Base-by-base conservation (phyloP, 345 rosid species). In the Salix exigua region DNA sequence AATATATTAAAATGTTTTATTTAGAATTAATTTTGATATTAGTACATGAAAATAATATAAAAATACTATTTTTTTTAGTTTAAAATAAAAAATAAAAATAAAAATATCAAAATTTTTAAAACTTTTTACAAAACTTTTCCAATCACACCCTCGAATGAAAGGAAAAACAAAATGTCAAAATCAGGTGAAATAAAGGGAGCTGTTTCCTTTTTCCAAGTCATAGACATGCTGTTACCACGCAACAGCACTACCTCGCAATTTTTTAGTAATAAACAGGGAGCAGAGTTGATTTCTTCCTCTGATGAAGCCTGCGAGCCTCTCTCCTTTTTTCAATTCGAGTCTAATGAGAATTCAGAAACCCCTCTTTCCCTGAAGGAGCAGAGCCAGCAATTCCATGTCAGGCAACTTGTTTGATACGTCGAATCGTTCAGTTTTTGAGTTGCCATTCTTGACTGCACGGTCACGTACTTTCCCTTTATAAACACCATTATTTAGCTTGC, bases 331-430 rank as follows among this genome's bases (percentile, higher is more conserved):
- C 23, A 3, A 25, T 58, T 58, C 12, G 23, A 58, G 63, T 58
- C 63, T 58, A 58, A 58, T 58, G 63, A 58, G 28, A 58, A 58
- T 58, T 10, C 63, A 26, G 23, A 46, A 40, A 23, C 18, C 44
- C 48, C 74, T 21, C 7, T 53, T 71, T 71, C 74, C 44, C 46
- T 71, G 74, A 71, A 71, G 63, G 48, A 71, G 65, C 74, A 35
- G 18, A 19, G 64, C 64, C 44, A 19, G 1, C 13, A 35, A 19
- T 51, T 53, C 65, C 44, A n/a, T 71, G 62, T 31, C 30, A 44
- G 2, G 33, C 74, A 53, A 71, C 40, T 51, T 19, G 28, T 1
- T 5, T 18, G 46, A 51, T 31, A 2, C 46, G n/a, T 71, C 7
- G 71, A 65, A 66, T 4, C 58, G 2, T 62, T 28, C 19, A 40